Base-by-base conservation (phyloP, 257 asterid genomes). In the Solanum habrochaites region DNA sequence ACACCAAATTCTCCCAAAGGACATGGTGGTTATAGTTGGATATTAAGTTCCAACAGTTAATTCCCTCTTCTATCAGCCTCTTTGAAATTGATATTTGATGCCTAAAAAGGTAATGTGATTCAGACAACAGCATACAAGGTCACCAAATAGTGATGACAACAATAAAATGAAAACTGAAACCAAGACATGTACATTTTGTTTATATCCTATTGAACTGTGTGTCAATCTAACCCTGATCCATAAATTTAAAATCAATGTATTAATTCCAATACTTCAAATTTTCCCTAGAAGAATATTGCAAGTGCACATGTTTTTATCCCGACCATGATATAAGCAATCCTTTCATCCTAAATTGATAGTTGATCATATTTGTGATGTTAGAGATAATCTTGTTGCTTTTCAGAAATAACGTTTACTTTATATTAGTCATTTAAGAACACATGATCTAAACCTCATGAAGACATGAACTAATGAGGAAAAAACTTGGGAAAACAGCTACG, bases 31-130 rank as follows among this genome's bases (percentile, higher is more conserved):
- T 91, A 82, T 90, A 87, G 88, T 86, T 89, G 45, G 98, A 90
- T 85, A 95, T 87, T 52, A 90, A 91, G 85, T 87, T 91, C 99
- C 99, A 97, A 80, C 90, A 94, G 86, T 89, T 92, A 45, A 88
- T 86, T 88, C 98, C 99, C 78, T 93, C 98, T 89, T 92, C 94
- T 29, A 97, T 88, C 89, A 97, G 92, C 89, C 94, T 91, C 93
- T 94, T 94, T 73, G 98, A 91, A 71, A 95, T 92, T 86, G 88
- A 87, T 90, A 97, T 94, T 89, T 94, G 98, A 87, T 85, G 94
- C 93, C 99, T 96, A 91, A 83, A 88, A 90, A 89, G 72, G 16
- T 88, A 86, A 56, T 29, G 20, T 75, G 42, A 52, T 87, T 88
- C 86, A 81, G 45, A 81, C 45, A 49, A 81, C 85, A 20, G 69